A percentile compares a stretch with the other conserved stretches of the same genome.
Conservation (phyloP, 768 basidiomycete genomes). For the Agaricus bisporus region DNA sequence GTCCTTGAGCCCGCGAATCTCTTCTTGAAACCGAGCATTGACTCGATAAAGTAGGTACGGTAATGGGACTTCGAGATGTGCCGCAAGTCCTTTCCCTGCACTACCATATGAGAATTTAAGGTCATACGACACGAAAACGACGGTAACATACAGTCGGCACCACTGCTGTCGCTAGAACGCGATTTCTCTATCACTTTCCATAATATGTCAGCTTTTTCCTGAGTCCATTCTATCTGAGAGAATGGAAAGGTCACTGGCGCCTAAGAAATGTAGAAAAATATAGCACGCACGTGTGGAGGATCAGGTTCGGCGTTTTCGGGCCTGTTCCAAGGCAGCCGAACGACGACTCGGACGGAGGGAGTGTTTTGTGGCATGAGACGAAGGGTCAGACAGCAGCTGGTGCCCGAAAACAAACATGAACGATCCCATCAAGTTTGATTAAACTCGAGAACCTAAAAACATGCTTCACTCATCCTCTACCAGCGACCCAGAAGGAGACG, state of each 20-base stretch:
- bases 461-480: conserved; percentile 21
- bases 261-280: neutral
- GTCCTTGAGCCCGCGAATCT: conserved; percentile 72
- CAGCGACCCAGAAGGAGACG: conserved; percentile 14
- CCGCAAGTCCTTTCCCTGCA: conserved; percentile 78
- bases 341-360: conserved; percentile 57
- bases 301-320: conserved; percentile 64
- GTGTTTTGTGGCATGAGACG: conserved; percentile 8
- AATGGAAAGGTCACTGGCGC: neutral
- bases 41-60: conserved; percentile 84
- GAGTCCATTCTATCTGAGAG: conserved; percentile 77
- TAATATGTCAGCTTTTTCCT: conserved; percentile 77
- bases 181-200: conserved; percentile 86
- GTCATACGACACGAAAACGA: neutral
- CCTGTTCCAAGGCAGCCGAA: conserved; percentile 73
- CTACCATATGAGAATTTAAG: neutral
- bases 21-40: conserved; percentile 80
- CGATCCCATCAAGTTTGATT: conserved; percentile 11
- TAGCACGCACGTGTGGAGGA: conserved; percentile 56
- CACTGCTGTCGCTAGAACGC: conserved; percentile 63
- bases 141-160: conserved; percentile 65
- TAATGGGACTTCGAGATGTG: conserved; percentile 73
- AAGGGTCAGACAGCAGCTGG: neutral
- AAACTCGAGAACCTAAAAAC: conserved; percentile 8
- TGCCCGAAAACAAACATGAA: neutral